A percentile compares a stretch with the other conserved stretches of the same genome.
phyloP scores from a whole-genome alignment of 2,329 filamentous ascomycete species.

The Colletotrichum tofieldiae region DNA sequence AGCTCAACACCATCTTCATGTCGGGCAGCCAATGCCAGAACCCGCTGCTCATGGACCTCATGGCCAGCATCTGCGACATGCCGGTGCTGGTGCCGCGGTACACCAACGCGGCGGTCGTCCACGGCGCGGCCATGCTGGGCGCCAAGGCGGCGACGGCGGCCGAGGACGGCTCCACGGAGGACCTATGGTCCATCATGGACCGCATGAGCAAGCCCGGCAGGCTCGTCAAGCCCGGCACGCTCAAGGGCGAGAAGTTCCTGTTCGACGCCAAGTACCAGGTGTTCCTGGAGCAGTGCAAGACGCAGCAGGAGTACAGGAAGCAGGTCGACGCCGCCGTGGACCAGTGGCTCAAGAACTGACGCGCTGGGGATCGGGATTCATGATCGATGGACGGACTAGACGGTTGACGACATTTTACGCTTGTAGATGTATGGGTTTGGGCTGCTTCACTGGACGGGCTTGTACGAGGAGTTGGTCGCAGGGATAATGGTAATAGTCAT shows the following conservation, averaged over 20 bases:
- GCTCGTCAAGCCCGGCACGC: constrained; percentile 81
- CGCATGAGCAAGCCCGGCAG: constrained; percentile 95
- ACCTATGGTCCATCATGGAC: constrained; percentile 97
- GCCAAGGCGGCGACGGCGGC: constrained; percentile 95
- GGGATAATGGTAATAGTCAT: constrained; percentile 34
- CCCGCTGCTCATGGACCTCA: constrained; percentile 88
- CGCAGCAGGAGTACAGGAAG: constrained; percentile 86
- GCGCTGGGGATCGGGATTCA: background rate
- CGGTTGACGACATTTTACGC: background rate
- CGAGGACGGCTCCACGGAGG: constrained; percentile 83
- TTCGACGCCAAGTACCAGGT: constrained; percentile 93
- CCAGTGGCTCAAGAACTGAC: constrained; percentile 49
- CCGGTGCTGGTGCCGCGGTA: constrained; percentile 95
- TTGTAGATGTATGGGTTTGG: background rate
- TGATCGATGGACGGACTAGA: constrained; percentile 7
- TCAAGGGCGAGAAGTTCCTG: constrained; percentile 82
- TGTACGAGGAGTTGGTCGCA: constrained; percentile 20
- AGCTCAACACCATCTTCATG: constrained; percentile 97
- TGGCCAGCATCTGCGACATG: constrained; percentile 92
- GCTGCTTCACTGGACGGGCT: constrained; percentile 9
- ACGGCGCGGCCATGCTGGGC: constrained; percentile 98
- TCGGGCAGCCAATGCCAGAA: constrained; percentile 98
- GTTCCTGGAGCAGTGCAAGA: constrained; percentile 93
- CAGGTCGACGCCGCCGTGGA: constrained; percentile 78
- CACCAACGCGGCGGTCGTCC: constrained; percentile 94